A percentile compares a stretch with the other conserved stretches of the same genome.
Evolutionary conservation across 2,329 filamentous ascomycete species (phyloP).

Genomic region (Lojkania enalia): DNA sequence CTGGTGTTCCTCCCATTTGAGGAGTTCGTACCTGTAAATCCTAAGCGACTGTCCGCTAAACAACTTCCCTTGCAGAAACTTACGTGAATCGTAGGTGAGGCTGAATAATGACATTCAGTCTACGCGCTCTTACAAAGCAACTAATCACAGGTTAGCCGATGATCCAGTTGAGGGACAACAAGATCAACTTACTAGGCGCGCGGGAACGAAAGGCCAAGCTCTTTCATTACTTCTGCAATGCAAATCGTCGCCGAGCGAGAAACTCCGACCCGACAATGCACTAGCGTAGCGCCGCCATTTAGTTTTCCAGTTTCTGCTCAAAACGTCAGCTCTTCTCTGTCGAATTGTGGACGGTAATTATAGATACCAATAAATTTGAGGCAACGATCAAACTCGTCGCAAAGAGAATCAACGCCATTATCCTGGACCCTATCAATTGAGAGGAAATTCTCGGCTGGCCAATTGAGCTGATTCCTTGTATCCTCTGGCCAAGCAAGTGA

Average conservation of each 20-base stretch:
- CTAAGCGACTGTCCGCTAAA: neutral
- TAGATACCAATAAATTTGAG: conserved; percentile 87
- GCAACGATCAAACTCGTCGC: conserved; percentile 80
- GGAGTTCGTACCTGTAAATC: conserved; percentile 68
- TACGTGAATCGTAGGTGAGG: conserved; percentile 90
- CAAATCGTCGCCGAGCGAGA: conserved; percentile 96
- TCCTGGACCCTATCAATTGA: conserved; percentile 87
- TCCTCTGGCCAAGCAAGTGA: conserved; percentile 77
- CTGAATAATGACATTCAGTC: conserved; percentile 97
- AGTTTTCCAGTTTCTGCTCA: conserved; percentile 73
- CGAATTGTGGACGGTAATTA: neutral
- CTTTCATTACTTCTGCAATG: conserved; percentile 97
- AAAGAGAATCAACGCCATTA: conserved; percentile 93
- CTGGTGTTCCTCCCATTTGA: conserved; percentile 91
- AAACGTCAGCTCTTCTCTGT: conserved; percentile 13
- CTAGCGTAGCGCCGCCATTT: conserved; percentile 81
- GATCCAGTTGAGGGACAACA: neutral
- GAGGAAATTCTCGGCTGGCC: conserved; percentile 78
- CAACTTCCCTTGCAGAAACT: conserved; percentile 19
- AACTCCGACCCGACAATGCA: conserved; percentile 95
- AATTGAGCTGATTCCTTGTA: conserved; percentile 61
- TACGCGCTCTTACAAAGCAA: conserved; percentile 89
- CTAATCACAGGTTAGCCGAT: conserved; percentile 37
- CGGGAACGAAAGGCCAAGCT: conserved; percentile 78
- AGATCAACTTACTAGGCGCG: conserved; percentile 70